Evolutionary conservation across 129 eudicot species (phyloP).

Genomic region (Sambucus nigra): DNA sequence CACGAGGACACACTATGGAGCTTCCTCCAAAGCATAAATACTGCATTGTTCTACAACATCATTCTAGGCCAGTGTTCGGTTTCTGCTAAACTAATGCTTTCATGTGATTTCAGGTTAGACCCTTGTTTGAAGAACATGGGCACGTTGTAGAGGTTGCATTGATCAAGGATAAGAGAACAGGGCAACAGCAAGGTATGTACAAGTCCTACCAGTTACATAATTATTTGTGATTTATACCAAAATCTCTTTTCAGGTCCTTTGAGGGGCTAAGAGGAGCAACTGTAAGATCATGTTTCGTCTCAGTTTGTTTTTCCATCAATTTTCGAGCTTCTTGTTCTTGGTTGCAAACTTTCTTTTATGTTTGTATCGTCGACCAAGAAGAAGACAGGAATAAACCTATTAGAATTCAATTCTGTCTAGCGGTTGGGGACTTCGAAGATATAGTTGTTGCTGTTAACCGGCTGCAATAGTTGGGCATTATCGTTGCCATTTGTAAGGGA

Average conservation of each 20-base stretch:
- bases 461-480: conserved; percentile 14
- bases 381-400: conserved; percentile 34
- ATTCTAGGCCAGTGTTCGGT: background rate
- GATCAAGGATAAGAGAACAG: conserved; percentile 89
- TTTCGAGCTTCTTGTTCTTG: conserved; percentile 42
- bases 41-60: background rate
- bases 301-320: conserved; percentile 46
- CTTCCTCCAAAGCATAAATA: too few relatives aligned
- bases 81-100: background rate
- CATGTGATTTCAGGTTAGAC: conserved; percentile 58
- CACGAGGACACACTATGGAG: too few relatives aligned
- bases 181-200: conserved; percentile 93
- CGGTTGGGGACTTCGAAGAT: conserved; percentile 18
- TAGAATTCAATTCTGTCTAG: conserved; percentile 18
- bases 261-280: conserved; percentile 63
- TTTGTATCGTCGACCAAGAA: conserved; percentile 47
- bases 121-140: conserved; percentile 84
- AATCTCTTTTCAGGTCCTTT: conserved; percentile 80
- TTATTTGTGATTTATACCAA: conserved; percentile 18
- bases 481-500: conserved; percentile 20
- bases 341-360: conserved; percentile 35
- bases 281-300: conserved; percentile 57
- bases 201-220: conserved; percentile 2
- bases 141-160: conserved; percentile 85
- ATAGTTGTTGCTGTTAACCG: conserved; percentile 27